phyloP scores from a whole-genome alignment of 148 eudicot species.

The Pouteria glomerata region DNA sequence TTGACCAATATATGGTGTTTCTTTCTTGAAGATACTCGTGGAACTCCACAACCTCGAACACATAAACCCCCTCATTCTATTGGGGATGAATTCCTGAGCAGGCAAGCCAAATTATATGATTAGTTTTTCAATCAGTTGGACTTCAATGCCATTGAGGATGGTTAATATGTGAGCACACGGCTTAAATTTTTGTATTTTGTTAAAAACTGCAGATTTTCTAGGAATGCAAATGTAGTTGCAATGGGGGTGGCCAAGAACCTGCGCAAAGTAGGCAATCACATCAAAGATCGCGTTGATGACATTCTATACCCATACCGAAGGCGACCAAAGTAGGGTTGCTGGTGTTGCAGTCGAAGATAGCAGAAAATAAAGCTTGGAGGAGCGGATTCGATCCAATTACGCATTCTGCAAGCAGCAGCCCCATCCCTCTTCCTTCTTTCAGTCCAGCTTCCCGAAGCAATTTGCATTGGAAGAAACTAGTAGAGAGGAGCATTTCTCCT shows the following conservation, averaged over 20 bases:
- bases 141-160: too few species aligned
- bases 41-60: conserved; percentile 43
- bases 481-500: too few species aligned
- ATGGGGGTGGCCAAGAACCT: conserved; percentile 81
- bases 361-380: conserved; percentile 3
- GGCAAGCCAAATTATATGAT: conserved; percentile 37
- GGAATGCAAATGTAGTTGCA: conserved; percentile 79
- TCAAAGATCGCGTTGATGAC: conserved; percentile 72
- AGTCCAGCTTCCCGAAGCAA: too few species aligned
- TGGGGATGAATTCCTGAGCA: conserved; percentile 70
- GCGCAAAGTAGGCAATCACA: conserved; percentile 58
- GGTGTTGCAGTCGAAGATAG: not conserved
- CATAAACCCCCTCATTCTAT: conserved; percentile 47
- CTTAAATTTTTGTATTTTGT: not conserved
- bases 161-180: too few species aligned
- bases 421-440: not conserved
- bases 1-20: conserved; percentile 9
- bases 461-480: too few species aligned
- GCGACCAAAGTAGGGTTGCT: conserved; percentile 61
- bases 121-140: not conserved
- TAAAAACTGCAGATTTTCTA: conserved; percentile 54
- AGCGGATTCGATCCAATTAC: not conserved
- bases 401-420: not conserved
- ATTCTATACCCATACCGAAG: conserved; percentile 59
- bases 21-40: conserved; percentile 41